Conservation (phyloP, 495 filamentous ascomycete genomes). For the Penicillium soppii region DNA sequence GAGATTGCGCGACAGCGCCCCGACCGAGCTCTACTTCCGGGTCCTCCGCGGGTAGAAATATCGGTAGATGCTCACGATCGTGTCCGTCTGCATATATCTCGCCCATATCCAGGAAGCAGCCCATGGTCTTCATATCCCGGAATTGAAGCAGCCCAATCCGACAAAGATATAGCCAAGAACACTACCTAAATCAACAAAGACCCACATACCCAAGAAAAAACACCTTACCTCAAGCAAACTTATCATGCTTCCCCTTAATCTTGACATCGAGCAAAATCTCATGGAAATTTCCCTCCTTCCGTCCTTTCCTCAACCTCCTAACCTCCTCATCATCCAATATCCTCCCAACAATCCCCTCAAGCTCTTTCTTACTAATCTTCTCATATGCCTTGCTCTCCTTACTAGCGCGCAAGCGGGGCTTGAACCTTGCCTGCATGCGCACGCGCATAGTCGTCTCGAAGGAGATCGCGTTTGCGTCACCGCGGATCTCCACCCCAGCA, state of each 20-base stretch:
- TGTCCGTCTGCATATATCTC: too few relatives aligned
- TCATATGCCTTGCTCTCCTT: slow-evolving; percentile 79
- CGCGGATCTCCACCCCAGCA: slow-evolving; percentile 61
- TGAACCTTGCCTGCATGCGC: slow-evolving; percentile 93
- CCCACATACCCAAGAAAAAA: too few relatives aligned
- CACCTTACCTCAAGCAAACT: slow-evolving; percentile 71
- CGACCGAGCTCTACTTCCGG: too few relatives aligned
- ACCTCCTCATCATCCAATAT: slow-evolving; percentile 83
- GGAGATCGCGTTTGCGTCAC: slow-evolving; percentile 68
- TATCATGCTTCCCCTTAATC: slow-evolving; percentile 96
- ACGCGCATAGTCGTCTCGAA: slow-evolving; percentile 79
- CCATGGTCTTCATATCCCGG: too few relatives aligned
- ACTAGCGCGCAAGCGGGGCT: slow-evolving; percentile 71
- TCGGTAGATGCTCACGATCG: too few relatives aligned
- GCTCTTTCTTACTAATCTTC: slow-evolving; percentile 82
- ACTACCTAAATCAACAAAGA: not conserved
- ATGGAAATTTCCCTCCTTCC: slow-evolving; percentile 83
- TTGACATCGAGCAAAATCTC: slow-evolving; percentile 85
- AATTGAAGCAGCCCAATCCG: not conserved
- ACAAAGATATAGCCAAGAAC: too few relatives aligned
- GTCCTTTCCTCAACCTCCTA: slow-evolving; percentile 73
- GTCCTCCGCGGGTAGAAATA: too few relatives aligned
- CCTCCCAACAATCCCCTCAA: slow-evolving; percentile 79
- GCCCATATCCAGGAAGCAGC: too few relatives aligned
- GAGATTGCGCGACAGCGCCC: too few relatives aligned